Base-by-base conservation (phyloP, 208 protist species). In the Trypanosoma conorhini region DNA sequence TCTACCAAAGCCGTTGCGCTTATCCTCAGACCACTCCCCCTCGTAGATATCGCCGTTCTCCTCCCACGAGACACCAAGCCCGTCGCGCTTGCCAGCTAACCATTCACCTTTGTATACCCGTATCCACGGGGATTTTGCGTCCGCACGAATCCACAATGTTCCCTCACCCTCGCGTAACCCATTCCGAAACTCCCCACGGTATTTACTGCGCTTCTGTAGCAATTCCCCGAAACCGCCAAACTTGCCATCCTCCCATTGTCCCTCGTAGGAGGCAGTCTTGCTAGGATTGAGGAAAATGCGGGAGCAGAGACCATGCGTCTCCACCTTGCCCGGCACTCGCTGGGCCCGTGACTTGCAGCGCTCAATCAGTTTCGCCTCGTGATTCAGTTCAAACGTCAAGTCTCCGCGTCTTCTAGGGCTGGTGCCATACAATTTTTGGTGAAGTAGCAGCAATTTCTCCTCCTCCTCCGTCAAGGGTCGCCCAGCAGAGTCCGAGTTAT, bases 101-200 rank as follows among this genome's bases (percentile, higher is more conserved):
- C 92, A 96, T 67, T 95, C 91, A 30, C 92, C 92, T 40, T 89
- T 76, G 74, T 97, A 97, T 30, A 97, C 86, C 40, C 91, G 86
- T 21, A 61, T 64, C 72, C 91, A 97, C n/a, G 83, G 74, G 22
- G 55, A 70, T 50, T 75, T 76, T 52, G 76, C 79, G 56, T 67
- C 76, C 30, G 70, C 68, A 35, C 89, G 87, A n/a, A 91, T 71
- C 57, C 90, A 97, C 15, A 97, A 80, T 42, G 89, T 89, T 48
- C 92, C 92, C 67, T 89, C 82, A 5, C 90, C 90, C 38, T 97
- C 90, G 5, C 89, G 83, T 71, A 81, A 64, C 40, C 90, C 90
- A 40, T 70, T 63, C 21, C 85, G 83, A 68, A 95, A 97, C 68
- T 94, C 89, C 40, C 92, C 92, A 48, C 76, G 67, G 80, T 95